Base-by-base conservation (phyloP, 768 basidiomycete species). In the Amyloporia xantha region DNA sequence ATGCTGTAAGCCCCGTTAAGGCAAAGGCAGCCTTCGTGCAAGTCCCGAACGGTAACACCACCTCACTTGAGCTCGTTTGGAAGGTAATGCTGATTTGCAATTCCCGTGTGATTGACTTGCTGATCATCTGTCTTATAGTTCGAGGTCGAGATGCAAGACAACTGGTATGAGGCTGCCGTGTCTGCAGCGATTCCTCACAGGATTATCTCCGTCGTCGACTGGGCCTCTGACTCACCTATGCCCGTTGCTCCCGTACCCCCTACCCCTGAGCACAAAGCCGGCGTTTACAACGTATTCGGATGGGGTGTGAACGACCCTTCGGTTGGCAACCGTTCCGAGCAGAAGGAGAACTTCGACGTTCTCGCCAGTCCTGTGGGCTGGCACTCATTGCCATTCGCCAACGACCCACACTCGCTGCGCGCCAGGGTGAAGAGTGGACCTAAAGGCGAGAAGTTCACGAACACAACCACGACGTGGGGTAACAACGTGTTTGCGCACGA, bases 401-500 rank as follows among this genome's bases (percentile, higher is more conserved):
- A 81, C 54, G 89, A 93, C 59, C 90, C 91, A 0, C 67, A 71
- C 44, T 64, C 68, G 13, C 41, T 52, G 9, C 26, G 57, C 62
- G 50, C 41, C 48, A 57, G 41, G 45, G 51, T 57, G 39, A 54
- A 57, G 51, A 61, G 63, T 27, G 48, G 48, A 2, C 39, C 47
- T 2, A 49, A 51, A 13, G 40, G 41, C 44, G 60, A 56, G 11
- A 56, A 48, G 39, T 57, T 68, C 50, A 50, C 63, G 55, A 86
- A 86, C 62, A 86, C 81, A 27, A 82, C 85, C 17, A 89, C 84
- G 1, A 96, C 91, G 0, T 85, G 79, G 76, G 91, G 89, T 47
- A 91, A 92, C 72, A 92, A 92, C 54, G 86, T 83, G 51, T 91
- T 93, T 57, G 89, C 93, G 0, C 95, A 97, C 56, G 95, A 97